Evolutionary conservation across 2,329 filamentous ascomycete species (phyloP).

Genomic region (Venturia nashicola): DNA sequence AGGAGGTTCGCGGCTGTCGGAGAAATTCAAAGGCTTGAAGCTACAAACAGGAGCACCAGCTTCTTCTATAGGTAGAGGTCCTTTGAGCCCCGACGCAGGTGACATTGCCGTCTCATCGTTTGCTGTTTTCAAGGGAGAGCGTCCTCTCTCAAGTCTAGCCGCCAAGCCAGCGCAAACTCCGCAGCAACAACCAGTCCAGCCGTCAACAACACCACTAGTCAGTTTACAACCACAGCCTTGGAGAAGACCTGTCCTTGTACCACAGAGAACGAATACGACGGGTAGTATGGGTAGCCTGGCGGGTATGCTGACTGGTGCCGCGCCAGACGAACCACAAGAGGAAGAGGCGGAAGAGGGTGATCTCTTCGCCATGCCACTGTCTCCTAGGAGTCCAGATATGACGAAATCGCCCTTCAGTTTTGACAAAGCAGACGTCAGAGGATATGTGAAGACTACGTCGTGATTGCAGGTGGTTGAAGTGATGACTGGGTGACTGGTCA

Average conservation of each 20-base stretch:
- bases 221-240: conserved; percentile 6
- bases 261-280: conserved; percentile 15
- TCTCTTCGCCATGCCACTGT: conserved; percentile 77
- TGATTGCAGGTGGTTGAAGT: neutral
- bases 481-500: neutral
- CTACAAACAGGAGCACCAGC: conserved; percentile 58
- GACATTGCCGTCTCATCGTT: conserved; percentile 31
- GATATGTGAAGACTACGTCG: conserved; percentile 14
- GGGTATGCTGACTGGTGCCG: neutral
- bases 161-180: conserved; percentile 28
- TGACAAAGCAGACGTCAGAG: conserved; percentile 27
- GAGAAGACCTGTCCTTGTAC: conserved; percentile 15
- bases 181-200: conserved; percentile 12
- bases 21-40: conserved; percentile 70
- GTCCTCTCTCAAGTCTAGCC: conserved; percentile 20
- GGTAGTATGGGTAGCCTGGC: neutral
- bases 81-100: conserved; percentile 13
- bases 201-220: conserved; percentile 6
- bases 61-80: conserved; percentile 17
- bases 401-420: conserved; percentile 69
- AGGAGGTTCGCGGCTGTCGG: conserved; percentile 56
- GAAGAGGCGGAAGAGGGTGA: conserved; percentile 57
- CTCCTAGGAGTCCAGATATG: conserved; percentile 76
- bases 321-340: neutral
- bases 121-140: conserved; percentile 42